Evolutionary conservation across 139 green algal species (phyloP).

Genomic region (Mychonastes homosphaera): DNA sequence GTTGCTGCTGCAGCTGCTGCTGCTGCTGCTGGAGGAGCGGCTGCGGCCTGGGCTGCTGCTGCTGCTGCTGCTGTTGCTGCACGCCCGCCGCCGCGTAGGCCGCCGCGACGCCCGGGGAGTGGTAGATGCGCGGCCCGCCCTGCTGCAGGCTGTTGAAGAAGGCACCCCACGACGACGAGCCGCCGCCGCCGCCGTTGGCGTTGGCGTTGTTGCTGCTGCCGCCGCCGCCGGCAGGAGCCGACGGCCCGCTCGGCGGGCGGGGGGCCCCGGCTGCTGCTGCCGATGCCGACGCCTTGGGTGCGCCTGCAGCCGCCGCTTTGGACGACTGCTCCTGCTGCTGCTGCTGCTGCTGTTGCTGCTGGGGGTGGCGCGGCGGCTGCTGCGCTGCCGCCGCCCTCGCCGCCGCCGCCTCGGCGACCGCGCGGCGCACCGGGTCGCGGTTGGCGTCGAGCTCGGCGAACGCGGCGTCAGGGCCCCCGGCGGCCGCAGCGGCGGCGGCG

Average conservation of each 20-base stretch:
- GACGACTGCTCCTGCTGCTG: too few species aligned
- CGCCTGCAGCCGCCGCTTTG: too few species aligned
- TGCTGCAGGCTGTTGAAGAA: conserved; percentile 13
- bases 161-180: conserved; percentile 6
- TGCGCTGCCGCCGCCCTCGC: neutral
- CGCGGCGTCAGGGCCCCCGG: neutral
- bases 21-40: neutral
- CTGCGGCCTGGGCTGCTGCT: neutral
- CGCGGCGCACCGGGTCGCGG: conserved; percentile 1
- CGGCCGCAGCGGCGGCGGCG: neutral
- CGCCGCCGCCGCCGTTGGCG: neutral
- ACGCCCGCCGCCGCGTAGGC: neutral
- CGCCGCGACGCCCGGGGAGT: too few species aligned
- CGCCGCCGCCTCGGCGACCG: too few species aligned
- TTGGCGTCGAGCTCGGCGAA: conserved; percentile 19
- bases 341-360: neutral
- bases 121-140: neutral
- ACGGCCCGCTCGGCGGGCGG: neutral
- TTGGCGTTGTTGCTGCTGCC: neutral
- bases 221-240: neutral
- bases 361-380: neutral
- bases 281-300: too few species aligned
- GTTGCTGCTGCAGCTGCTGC: conserved; percentile 1
- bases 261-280: too few species aligned
- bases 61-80: neutral